Conservation (phyloP, 176 grass and related monocot species). For the Oryza meridionalis region DNA sequence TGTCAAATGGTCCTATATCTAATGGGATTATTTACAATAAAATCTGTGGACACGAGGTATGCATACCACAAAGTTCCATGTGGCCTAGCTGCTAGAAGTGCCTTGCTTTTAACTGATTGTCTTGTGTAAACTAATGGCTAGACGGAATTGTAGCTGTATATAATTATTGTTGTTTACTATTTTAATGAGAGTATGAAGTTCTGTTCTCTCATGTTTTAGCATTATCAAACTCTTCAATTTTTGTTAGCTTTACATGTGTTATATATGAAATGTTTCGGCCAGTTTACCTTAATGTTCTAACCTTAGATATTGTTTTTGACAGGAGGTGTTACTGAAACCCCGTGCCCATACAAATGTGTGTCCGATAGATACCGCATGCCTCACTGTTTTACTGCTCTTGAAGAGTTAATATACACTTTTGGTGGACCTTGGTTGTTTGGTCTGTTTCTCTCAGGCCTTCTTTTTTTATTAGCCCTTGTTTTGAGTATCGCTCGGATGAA, state of each 20-base stretch:
- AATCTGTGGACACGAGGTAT: neutral
- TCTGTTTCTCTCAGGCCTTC: conserved; percentile 89
- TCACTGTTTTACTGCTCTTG: conserved; percentile 93
- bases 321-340: conserved; percentile 89
- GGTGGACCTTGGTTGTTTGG: conserved; percentile 97
- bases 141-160: conserved; percentile 4
- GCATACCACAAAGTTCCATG: conserved; percentile 2
- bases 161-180: neutral
- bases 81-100: neutral
- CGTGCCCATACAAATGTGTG: conserved; percentile 91
- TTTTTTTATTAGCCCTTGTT: conserved; percentile 90
- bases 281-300: conserved; percentile 21
- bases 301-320: conserved; percentile 37
- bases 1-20: conserved; percentile 21
- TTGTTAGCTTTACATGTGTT: conserved; percentile 19
- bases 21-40: conserved; percentile 26
- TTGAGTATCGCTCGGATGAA: conserved; percentile 98
- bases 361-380: conserved; percentile 98
- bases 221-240: conserved; percentile 11
- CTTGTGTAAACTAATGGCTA: conserved; percentile 17
- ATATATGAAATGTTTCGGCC: conserved; percentile 21
- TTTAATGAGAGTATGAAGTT: conserved; percentile 5
- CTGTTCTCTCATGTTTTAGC: conserved; percentile 13
- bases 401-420: conserved; percentile 95
- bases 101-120: conserved; percentile 14